Percentiles rank a stretch among this genome's conserved stretches.
These are phyloP conservation scores for Rhododendron molle DNA, from an alignment of 148 eudicot genomes.

Conservation along the genomic window DNA sequence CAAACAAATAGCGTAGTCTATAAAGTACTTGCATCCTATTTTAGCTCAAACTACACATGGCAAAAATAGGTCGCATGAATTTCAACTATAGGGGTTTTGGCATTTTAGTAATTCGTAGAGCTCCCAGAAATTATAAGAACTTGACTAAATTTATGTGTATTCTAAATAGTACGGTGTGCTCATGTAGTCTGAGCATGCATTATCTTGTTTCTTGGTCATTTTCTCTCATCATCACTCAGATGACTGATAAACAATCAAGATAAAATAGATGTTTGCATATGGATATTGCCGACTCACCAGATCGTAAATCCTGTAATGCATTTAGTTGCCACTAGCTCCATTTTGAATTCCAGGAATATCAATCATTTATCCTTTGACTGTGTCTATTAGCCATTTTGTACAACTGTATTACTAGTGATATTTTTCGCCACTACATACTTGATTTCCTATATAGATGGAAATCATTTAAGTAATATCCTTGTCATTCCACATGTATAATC, in stretches of 20 bases:
- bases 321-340: background rate
- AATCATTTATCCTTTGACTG: background rate
- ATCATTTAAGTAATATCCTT: background rate
- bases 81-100: background rate
- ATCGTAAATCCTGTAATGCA: background rate
- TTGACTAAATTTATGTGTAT: background rate
- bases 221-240: background rate
- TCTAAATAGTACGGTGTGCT: background rate
- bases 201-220: background rate
- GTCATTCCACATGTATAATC: background rate
- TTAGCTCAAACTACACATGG: background rate
- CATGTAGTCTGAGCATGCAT: background rate
- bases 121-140: background rate
- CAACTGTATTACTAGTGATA: background rate
- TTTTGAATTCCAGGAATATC: background rate
- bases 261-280: background rate
- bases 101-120: background rate
- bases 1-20: too few species aligned
- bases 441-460: background rate
- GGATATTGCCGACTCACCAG: background rate
- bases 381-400: background rate
- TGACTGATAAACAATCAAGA: background rate
- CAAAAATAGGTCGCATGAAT: background rate
- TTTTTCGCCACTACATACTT: background rate
- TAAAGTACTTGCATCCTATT: background rate